phyloP scores from a whole-genome alignment of 768 basidiomycete species.

The Myochromella boudieri region DNA sequence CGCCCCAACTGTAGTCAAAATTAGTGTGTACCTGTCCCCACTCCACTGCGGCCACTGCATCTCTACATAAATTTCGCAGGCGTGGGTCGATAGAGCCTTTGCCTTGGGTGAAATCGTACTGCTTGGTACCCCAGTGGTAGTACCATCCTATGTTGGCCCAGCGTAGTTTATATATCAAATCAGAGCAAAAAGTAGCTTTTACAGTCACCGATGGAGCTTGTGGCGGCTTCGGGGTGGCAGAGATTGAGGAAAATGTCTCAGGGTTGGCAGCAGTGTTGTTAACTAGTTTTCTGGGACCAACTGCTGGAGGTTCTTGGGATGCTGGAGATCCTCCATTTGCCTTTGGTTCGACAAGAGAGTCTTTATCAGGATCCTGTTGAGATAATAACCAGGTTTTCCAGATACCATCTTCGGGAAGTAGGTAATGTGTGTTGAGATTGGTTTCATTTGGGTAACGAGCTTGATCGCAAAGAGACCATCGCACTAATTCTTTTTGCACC shows the following conservation, averaged over 20 bases:
- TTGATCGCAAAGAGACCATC: conserved; percentile 74
- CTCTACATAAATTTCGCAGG: conserved; percentile 58
- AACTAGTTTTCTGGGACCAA: conserved; percentile 69
- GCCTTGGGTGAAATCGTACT: conserved; percentile 83
- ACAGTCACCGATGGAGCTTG: conserved; percentile 65
- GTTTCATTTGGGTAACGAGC: conserved; percentile 82
- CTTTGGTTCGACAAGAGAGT: conserved; percentile 45
- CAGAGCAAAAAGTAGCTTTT: conserved; percentile 45
- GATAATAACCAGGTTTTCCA: conserved; percentile 64
- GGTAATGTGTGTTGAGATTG: conserved; percentile 86
- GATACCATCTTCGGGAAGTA: conserved; percentile 69
- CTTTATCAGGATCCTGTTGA: conserved; percentile 26
- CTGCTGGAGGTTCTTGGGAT: conserved; percentile 23
- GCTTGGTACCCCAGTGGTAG: conserved; percentile 97
- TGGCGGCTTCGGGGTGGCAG: conserved; percentile 56
- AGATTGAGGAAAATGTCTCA: conserved; percentile 52
- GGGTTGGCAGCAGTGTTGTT: conserved; percentile 69
- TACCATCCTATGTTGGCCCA: conserved; percentile 98
- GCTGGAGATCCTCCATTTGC: conserved; percentile 27
- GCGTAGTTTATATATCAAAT: conserved; percentile 74
- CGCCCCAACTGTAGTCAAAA: conserved; percentile 47
- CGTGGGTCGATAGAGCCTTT: conserved; percentile 60
- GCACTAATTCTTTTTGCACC: conserved; percentile 68
- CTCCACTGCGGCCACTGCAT: conserved; percentile 59
- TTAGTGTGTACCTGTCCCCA: conserved; percentile 68